Base-by-base conservation (phyloP, 2,329 filamentous ascomycete genomes). In the Aureobasidium lini region DNA sequence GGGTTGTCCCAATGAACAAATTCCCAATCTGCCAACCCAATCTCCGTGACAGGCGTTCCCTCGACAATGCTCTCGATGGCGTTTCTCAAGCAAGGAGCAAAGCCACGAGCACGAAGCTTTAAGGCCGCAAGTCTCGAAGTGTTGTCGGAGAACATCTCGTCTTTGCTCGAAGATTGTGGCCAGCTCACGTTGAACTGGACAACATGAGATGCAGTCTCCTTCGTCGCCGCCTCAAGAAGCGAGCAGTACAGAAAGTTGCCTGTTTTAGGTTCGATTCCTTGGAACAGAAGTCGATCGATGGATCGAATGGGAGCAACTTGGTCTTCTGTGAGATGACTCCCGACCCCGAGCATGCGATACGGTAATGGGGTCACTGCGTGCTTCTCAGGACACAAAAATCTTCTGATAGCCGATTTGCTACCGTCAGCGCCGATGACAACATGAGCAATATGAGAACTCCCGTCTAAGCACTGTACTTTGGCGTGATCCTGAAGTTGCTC, bases 351-450 rank as follows among this genome's bases (percentile, higher is more conserved):
- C 47, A 50, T 50, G 15, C 47, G 47, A 37, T 37, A 50, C 23
- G 47, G 47, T 3, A 50, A n/a, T 50, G 47, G 47, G 37, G 47
- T 50, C 31, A 50, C 47, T 37, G 8, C 47, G 31, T 50, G 47
- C 31, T 37, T 50, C n/a, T 50, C 32, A 50, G 47, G 47, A 36
- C 47, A 50, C 47, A 50, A 50, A n/a, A 50, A 50, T 50, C n/a
- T 39, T 50, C 47, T 50, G 47, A 50, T 50, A 32, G 47, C 47
- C 11, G 32, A 50, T 10, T 18, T 16, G 11, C 47, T 50, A 11
- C 47, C 47, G 32, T 50, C 32, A 39, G 47, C 47, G 32, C 47
- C 47, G 47, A 50, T 50, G 32, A 37, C 47, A 50, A 39, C n/a
- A 50, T 50, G n/a, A 10, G 47, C 47, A n/a, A 5, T n/a, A 37